phyloP scores from a whole-genome alignment of 2,329 filamentous ascomycete species.

The Leptographium procerum region DNA sequence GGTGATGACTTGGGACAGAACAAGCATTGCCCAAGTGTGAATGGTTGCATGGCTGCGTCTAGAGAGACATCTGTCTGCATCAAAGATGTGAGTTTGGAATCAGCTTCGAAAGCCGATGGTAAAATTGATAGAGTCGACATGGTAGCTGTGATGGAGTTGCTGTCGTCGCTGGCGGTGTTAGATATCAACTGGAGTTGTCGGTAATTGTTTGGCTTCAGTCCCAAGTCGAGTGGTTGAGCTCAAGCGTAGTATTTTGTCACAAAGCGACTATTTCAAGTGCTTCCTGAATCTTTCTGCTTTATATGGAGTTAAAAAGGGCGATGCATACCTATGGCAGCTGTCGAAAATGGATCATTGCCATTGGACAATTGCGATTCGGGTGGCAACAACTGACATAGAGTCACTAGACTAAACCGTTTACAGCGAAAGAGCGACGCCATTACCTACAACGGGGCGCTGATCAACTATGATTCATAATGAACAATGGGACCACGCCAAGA shows the following conservation, averaged over 20 bases:
- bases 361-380: background rate
- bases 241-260: no score
- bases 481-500: background rate
- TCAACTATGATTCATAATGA: background rate
- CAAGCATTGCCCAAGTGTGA: slow-evolving; percentile 24
- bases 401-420: background rate
- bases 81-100: background rate
- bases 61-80: background rate
- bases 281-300: no score
- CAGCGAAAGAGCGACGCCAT: background rate
- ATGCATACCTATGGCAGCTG: background rate
- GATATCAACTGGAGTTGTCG: no score
- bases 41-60: slow-evolving; percentile 8
- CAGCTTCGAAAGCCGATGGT: background rate
- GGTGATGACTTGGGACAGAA: slow-evolving; percentile 26
- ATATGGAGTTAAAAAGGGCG: background rate
- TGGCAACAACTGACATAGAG: background rate
- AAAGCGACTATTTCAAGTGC: no score
- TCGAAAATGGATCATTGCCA: background rate
- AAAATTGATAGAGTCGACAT: background rate
- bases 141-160: background rate
- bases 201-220: no score
- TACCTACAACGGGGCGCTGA: background rate
- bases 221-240: no score
- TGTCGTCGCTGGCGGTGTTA: no score